phyloP scores from a whole-genome alignment of 495 filamentous ascomycete genomes.

The Lindgomyces ingoldianus region DNA sequence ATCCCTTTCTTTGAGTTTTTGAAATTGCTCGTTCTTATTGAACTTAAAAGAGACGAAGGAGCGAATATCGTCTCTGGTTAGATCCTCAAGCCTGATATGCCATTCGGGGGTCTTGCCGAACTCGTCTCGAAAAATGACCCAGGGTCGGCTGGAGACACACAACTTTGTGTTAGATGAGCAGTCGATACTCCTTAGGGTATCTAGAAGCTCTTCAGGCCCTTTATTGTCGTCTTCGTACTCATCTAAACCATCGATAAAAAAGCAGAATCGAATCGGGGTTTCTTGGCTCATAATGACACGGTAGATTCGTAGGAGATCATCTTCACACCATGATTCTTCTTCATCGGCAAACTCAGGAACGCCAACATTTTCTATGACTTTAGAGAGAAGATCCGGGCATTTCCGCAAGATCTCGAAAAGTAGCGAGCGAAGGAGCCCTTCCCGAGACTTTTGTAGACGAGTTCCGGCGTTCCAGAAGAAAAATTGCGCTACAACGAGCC shows the following conservation, averaged over 20 bases:
- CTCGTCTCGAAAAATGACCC: slow-evolving; percentile 1
- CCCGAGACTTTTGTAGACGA: slow-evolving; percentile 47
- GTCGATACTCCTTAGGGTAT: background rate
- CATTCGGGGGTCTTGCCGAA: background rate
- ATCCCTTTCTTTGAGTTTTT: background rate
- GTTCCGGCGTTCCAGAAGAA: slow-evolving; percentile 51
- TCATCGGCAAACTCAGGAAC: background rate
- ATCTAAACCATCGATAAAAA: slow-evolving; percentile 39
- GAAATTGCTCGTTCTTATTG: background rate
- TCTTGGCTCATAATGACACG: background rate
- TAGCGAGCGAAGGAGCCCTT: slow-evolving; percentile 47
- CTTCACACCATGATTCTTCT: background rate
- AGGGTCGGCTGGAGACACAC: slow-evolving; percentile 21
- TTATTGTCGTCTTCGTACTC: slow-evolving; percentile 21
- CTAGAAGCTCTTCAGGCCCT: slow-evolving; percentile 1
- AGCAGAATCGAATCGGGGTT: slow-evolving; percentile 41
- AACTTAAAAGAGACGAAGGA: slow-evolving; percentile 4
- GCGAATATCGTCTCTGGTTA: slow-evolving; percentile 7
- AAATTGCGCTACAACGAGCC: slow-evolving; percentile 42
- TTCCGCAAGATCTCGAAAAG: slow-evolving; percentile 45
- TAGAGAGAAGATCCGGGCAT: slow-evolving; percentile 11
- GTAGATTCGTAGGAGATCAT: background rate
- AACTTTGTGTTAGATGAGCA: slow-evolving; percentile 2
- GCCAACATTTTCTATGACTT: background rate
- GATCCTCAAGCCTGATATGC: background rate